A percentile compares a stretch with the other conserved stretches of the same genome.
These are phyloP conservation scores for Boletus sp. DNA, from an alignment of 1,284 basidiomycete species.

Conservation along the genomic window DNA sequence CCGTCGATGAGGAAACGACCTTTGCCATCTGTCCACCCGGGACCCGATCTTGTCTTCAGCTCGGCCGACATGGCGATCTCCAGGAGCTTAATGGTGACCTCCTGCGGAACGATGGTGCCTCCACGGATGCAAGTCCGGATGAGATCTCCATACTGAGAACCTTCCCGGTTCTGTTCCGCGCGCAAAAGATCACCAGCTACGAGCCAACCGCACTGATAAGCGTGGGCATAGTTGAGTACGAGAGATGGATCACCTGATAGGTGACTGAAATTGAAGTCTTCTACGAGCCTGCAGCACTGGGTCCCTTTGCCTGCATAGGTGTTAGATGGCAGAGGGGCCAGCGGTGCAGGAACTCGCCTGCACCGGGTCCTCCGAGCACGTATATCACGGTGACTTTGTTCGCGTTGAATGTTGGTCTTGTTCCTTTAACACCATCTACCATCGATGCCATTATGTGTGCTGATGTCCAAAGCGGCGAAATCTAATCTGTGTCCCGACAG, in stretches of 20 bases:
- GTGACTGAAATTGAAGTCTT: conserved; percentile 89
- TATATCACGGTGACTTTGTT: conserved; percentile 86
- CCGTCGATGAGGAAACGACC: conserved; percentile 96
- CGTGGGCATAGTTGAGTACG: neutral
- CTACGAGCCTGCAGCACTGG: conserved; percentile 86
- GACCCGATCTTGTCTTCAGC: conserved; percentile 43
- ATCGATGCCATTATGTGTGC: conserved; percentile 18
- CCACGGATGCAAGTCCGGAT: conserved; percentile 90
- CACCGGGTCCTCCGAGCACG: conserved; percentile 96
- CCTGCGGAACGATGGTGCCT: conserved; percentile 94
- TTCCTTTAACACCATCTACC: conserved; percentile 15
- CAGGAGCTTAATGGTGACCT: conserved; percentile 94
- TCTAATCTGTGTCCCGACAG: conserved; percentile 15
- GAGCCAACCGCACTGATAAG: conserved; percentile 5
- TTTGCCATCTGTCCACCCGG: conserved; percentile 69
- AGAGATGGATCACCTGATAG: conserved; percentile 68
- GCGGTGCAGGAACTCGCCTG: conserved; percentile 65
- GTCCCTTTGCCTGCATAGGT: conserved; percentile 84
- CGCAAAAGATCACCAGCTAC: conserved; percentile 94
- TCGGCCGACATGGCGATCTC: conserved; percentile 87
- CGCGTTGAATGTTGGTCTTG: conserved; percentile 65
- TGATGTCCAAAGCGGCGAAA: conserved; percentile 1
- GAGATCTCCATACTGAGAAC: conserved; percentile 82
- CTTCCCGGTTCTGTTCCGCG: conserved; percentile 86
- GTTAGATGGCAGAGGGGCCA: conserved; percentile 14